These are phyloP conservation scores for Rhizopus sp. DNA, from an alignment of 371 early-diverging fungal genomes.

Conservation along the genomic window DNA sequence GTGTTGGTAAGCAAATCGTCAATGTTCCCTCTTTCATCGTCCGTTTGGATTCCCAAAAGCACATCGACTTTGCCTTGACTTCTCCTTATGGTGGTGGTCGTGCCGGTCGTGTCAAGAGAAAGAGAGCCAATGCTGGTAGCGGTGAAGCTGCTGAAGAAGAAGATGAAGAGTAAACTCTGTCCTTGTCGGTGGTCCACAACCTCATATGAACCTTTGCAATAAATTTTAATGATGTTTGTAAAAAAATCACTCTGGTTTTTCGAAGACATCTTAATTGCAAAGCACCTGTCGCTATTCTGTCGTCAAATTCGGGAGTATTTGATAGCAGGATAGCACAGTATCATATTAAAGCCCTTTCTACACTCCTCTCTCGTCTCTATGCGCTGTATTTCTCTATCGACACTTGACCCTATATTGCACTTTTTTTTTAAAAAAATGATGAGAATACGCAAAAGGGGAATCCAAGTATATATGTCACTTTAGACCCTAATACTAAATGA, in stretches of 20 bases:
- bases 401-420: neutral
- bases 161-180: conserved; percentile 66
- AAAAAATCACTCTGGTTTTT: conserved; percentile 23
- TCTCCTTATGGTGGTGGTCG: conserved; percentile 99
- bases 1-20: conserved; percentile 99
- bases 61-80: conserved; percentile 98
- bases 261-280: conserved; percentile 37
- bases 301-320: conserved; percentile 2
- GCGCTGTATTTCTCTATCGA: neutral
- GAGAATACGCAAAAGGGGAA: no score
- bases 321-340: conserved; percentile 20
- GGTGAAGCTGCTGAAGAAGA: conserved; percentile 69
- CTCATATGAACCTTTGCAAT: conserved; percentile 57
- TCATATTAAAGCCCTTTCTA: conserved; percentile 13
- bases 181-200: neutral
- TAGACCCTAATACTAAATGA: no score
- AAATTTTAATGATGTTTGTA: conserved; percentile 29
- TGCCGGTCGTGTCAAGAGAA: conserved; percentile 97
- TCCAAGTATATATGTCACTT: no score
- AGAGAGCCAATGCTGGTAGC: conserved; percentile 73
- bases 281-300: conserved; percentile 45
- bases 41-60: conserved; percentile 94
- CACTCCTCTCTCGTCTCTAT: neutral
- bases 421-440: neutral
- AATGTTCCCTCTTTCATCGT: conserved; percentile 96